A percentile compares a stretch with the other conserved stretches of the same genome.
phyloP scores from a whole-genome alignment of 768 basidiomycete genomes.

The Tylopilus plumbeoviolaceoides region DNA sequence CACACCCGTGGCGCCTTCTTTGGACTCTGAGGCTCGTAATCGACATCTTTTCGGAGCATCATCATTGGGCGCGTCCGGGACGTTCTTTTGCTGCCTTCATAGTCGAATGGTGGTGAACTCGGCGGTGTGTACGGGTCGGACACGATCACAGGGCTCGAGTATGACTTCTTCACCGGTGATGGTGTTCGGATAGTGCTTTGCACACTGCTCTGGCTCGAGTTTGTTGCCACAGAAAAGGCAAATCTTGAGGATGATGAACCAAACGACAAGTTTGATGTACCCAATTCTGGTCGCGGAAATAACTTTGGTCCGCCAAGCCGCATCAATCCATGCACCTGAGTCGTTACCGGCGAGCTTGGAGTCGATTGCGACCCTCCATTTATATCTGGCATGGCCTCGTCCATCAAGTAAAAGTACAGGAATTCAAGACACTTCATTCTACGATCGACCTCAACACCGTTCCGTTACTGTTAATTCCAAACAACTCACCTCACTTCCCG shows the following conservation, averaged over 20 bases:
- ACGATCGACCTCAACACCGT: constrained; percentile 4
- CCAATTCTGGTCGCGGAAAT: constrained; percentile 21
- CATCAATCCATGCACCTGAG: constrained; percentile 23
- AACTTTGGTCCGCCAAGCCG: constrained; percentile 20
- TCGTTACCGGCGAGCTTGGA: constrained; percentile 28
- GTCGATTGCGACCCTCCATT: constrained; percentile 26
- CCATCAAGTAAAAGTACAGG: constrained; percentile 90
- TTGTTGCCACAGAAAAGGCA: constrained; percentile 38
- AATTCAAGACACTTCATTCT: constrained; percentile 98
- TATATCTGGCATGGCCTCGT: constrained; percentile 50
- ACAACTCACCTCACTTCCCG: constrained; percentile 79
- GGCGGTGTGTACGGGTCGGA: constrained; percentile 21
- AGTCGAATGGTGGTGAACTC: constrained; percentile 25
- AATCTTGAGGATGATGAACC: constrained; percentile 33
- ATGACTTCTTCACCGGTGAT: constrained; percentile 41
- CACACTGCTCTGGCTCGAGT: constrained; percentile 26
- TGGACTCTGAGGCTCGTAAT: constrained; percentile 71
- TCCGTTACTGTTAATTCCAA: constrained; percentile 41
- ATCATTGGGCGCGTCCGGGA: constrained; percentile 44
- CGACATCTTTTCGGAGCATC: constrained; percentile 68
- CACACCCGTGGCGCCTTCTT: constrained; percentile 43
- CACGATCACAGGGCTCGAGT: constrained; percentile 16
- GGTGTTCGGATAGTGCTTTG: constrained; percentile 30
- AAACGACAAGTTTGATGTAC: constrained; percentile 17
- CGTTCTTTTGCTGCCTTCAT: constrained; percentile 21